phyloP scores from a whole-genome alignment of 305 asterid genomes.

The Fraxinus paxiana region DNA sequence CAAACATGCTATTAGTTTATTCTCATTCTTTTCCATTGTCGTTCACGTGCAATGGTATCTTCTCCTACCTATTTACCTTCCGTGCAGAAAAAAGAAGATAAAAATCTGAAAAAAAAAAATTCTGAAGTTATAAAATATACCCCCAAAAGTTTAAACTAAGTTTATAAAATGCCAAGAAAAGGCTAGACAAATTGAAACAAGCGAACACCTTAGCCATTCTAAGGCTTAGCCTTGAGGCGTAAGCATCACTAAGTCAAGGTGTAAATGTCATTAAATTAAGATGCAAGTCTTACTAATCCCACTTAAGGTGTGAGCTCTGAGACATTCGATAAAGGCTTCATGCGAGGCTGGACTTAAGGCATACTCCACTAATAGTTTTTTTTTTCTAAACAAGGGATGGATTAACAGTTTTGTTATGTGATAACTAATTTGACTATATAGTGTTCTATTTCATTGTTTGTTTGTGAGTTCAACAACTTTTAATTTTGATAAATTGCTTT shows the following conservation, averaged over 20 bases:
- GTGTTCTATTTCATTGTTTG: neutral
- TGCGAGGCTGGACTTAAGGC: neutral
- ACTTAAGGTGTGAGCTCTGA: neutral
- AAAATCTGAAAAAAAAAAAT: neutral
- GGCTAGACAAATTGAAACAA: neutral
- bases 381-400: neutral
- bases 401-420: neutral
- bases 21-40: neutral
- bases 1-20: neutral
- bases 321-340: neutral
- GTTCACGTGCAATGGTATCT: neutral
- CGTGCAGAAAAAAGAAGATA: neutral
- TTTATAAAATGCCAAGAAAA: neutral
- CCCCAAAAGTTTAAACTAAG: neutral
- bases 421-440: neutral
- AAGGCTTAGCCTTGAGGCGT: neutral
- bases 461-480: neutral
- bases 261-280: neutral
- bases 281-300: neutral
- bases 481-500: neutral
- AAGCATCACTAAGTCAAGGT: neutral
- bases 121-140: neutral
- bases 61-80: neutral
- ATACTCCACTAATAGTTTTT: neutral
- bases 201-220: neutral